Evolutionary conservation across 2,329 filamentous ascomycete genomes (phyloP).

Genomic region (Dactylellina leptospora): DNA sequence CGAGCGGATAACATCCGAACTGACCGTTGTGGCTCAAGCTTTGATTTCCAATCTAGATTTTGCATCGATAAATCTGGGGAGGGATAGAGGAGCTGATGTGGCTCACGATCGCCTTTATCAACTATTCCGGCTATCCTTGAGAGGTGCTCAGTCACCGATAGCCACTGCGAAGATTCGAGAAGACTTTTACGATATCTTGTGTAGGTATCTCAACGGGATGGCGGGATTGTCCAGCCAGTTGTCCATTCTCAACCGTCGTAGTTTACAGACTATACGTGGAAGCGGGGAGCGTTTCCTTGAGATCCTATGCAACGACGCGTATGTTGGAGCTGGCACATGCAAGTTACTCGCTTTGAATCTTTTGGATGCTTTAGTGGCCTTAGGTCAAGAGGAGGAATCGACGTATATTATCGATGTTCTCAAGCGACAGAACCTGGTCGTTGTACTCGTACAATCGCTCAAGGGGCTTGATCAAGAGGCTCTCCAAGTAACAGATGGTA

Average conservation of each 20-base stretch:
- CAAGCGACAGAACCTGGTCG: constrained; percentile 87
- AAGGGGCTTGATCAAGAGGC: constrained; percentile 79
- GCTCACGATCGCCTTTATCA: constrained; percentile 90
- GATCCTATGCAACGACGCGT: constrained; percentile 90
- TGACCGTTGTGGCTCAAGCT: constrained; percentile 59
- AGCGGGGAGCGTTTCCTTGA: constrained; percentile 84
- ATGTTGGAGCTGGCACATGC: constrained; percentile 80
- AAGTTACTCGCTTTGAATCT: constrained; percentile 86
- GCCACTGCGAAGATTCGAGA: constrained; percentile 77
- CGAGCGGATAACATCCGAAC: constrained; percentile 65
- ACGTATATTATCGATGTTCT: constrained; percentile 80
- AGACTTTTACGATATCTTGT: constrained; percentile 90
- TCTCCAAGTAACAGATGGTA: constrained; percentile 68
- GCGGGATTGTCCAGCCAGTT: constrained; percentile 66
- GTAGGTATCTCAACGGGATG: constrained; percentile 80
- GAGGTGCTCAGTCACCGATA: constrained; percentile 78
- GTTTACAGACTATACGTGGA: constrained; percentile 75
- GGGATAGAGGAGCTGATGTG: constrained; percentile 69
- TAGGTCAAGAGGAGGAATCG: constrained; percentile 76
- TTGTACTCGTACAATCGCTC: constrained; percentile 87
- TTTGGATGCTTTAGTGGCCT: constrained; percentile 77
- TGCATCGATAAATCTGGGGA: constrained; percentile 60
- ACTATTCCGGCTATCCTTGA: constrained; percentile 85
- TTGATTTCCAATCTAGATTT: constrained; percentile 60
- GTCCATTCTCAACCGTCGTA: constrained; percentile 63